phyloP scores from a whole-genome alignment of 1,284 basidiomycete genomes.

The Heterobasidion annosum region DNA sequence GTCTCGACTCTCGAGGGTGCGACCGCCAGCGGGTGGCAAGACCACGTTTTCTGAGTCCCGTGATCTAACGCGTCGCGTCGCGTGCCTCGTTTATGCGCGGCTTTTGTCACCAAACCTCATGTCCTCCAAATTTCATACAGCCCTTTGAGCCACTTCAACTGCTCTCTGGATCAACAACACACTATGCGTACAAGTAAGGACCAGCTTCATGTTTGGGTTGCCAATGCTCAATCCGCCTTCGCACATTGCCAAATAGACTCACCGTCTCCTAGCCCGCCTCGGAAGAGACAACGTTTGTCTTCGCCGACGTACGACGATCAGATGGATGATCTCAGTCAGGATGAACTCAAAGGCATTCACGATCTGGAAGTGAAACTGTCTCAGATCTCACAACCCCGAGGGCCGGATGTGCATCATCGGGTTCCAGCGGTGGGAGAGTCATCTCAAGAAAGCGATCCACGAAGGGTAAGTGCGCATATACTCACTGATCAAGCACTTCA shows the following conservation, averaged over 20 bases:
- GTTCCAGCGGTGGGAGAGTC: background rate
- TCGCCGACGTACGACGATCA: conserved; percentile 64
- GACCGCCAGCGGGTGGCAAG: too few relatives aligned
- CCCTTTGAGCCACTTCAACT: background rate
- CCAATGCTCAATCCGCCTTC: background rate
- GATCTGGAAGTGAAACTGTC: conserved; percentile 31
- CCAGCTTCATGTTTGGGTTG: background rate
- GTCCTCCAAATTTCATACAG: background rate
- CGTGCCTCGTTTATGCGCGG: background rate
- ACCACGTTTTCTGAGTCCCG: background rate
- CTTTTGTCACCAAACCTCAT: background rate
- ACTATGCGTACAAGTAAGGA: background rate
- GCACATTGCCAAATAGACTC: background rate
- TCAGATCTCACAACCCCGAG: background rate
- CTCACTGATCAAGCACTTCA: background rate
- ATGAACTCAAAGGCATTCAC: conserved; percentile 50
- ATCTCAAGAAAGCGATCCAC: conserved; percentile 2
- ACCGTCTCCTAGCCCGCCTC: conserved; percentile 8
- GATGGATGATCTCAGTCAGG: conserved; percentile 41
- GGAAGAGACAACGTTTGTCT: conserved; percentile 49
- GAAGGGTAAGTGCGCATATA: conserved; percentile 2
- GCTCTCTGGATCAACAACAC: background rate
- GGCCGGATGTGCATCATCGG: too few relatives aligned
- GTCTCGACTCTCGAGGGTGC: background rate
- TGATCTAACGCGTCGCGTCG: conserved; percentile 3